These are phyloP conservation scores for Brassica balearica DNA, from an alignment of 441 rosid genomes.

Conservation along the genomic window DNA sequence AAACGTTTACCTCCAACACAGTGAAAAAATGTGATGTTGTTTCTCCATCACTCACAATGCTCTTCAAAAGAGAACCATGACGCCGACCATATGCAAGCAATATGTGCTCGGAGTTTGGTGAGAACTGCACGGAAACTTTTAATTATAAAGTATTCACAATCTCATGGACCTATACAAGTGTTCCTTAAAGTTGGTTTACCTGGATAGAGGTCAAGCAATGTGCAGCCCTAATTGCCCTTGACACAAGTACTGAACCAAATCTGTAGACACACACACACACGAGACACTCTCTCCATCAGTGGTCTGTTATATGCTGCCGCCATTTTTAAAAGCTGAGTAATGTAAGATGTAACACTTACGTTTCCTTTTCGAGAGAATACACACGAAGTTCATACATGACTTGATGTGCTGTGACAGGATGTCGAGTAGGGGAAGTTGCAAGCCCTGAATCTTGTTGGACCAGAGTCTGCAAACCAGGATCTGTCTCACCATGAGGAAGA, in stretches of 20 bases:
- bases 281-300: slow-evolving; percentile 15
- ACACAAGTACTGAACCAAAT: slow-evolving; percentile 86
- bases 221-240: slow-evolving; percentile 94
- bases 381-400: slow-evolving; percentile 95
- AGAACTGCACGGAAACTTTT: slow-evolving; percentile 65
- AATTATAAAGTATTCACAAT: not conserved
- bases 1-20: slow-evolving; percentile 77
- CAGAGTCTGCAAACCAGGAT: slow-evolving; percentile 65
- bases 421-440: slow-evolving; percentile 95
- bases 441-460: slow-evolving; percentile 68
- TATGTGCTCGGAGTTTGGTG: slow-evolving; percentile 92
- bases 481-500: slow-evolving; percentile 83
- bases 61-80: slow-evolving; percentile 86
- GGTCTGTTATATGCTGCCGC: not conserved
- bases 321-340: not conserved
- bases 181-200: slow-evolving; percentile 51
- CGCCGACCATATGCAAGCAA: slow-evolving; percentile 96
- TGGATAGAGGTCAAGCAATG: slow-evolving; percentile 98
- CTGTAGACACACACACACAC: slow-evolving; percentile 47
- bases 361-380: slow-evolving; percentile 93
- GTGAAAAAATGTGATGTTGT: slow-evolving; percentile 82
- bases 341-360: slow-evolving; percentile 52
- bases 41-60: slow-evolving; percentile 90
- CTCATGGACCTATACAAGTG: not conserved
- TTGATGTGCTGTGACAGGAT: slow-evolving; percentile 87